Conservation (phyloP, 176 grass and related monocot genomes). For the Carex scoparia region DNA sequence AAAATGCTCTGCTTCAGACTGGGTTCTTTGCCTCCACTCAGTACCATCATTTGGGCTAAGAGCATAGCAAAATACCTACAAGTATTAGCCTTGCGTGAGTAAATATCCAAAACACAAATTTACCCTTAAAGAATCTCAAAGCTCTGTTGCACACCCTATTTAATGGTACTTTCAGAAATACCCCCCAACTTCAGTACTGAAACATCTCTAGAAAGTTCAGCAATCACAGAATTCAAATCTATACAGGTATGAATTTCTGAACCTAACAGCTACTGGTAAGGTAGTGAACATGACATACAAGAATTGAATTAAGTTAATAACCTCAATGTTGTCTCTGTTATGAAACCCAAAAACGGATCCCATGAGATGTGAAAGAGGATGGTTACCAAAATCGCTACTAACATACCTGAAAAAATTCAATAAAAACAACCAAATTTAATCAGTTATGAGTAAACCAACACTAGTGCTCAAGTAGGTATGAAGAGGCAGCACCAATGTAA, state of each 20-base stretch:
- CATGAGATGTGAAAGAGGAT: slow-evolving; percentile 96
- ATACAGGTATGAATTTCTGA: background rate
- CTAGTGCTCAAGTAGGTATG: background rate
- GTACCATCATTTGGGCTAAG: slow-evolving; percentile 87
- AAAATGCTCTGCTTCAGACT: slow-evolving; percentile 86
- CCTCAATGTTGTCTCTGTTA: slow-evolving; percentile 65
- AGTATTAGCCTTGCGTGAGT: background rate
- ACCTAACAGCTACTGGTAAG: background rate
- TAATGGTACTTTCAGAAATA: background rate
- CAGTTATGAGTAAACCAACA: background rate
- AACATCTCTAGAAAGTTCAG: background rate
- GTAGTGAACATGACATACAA: background rate
- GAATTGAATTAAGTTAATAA: slow-evolving; percentile 8
- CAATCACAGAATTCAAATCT: background rate
- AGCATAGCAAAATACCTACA: slow-evolving; percentile 85
- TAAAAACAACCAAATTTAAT: background rate
- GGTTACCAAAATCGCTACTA: slow-evolving; percentile 92
- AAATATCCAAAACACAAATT: background rate
- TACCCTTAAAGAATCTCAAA: background rate
- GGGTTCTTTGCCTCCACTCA: slow-evolving; percentile 82
- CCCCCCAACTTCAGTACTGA: background rate
- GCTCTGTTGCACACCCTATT: background rate
- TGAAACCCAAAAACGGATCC: slow-evolving; percentile 92
- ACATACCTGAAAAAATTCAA: slow-evolving; percentile 54
- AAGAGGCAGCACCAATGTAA: background rate